Conservation (phyloP, 2,329 filamentous ascomycete genomes). For the Chaetomiaceae sp. region DNA sequence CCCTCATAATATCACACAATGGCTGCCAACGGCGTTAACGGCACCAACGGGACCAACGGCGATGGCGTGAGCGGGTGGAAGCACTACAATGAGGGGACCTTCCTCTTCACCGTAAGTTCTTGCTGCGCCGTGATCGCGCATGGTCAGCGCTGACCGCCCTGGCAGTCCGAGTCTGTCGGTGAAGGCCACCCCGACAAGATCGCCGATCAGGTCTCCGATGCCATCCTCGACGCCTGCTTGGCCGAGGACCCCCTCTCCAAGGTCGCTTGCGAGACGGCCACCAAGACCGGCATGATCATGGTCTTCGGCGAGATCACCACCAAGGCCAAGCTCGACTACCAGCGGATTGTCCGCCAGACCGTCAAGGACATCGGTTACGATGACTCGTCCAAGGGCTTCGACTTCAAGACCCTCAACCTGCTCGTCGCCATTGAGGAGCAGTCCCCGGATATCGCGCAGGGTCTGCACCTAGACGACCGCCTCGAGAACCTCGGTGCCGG, state of each 20-base stretch:
- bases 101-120: conserved; percentile 73
- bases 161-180: conserved; percentile 77
- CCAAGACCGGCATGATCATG: conserved; percentile 99
- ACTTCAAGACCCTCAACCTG: conserved; percentile 99
- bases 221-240: conserved; percentile 96
- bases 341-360: conserved; percentile 88
- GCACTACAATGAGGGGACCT: conserved; percentile 62
- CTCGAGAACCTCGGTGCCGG: conserved; percentile 97
- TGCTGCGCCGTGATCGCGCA: neutral
- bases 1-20: conserved; percentile 49
- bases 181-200: conserved; percentile 96
- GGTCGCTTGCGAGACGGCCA: conserved; percentile 97
- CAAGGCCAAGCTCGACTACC: conserved; percentile 93
- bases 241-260: conserved; percentile 94
- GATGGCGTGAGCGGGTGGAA: conserved; percentile 36
- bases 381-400: conserved; percentile 94
- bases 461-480: conserved; percentile 95
- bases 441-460: conserved; percentile 97
- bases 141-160: conserved; percentile 19
- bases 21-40: conserved; percentile 40
- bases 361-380: conserved; percentile 99
- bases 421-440: conserved; percentile 99
- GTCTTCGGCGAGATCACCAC: conserved; percentile 98
- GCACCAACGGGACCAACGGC: conserved; percentile 46
- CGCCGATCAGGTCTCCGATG: conserved; percentile 96